Base-by-base conservation (phyloP, 768 basidiomycete species). In the Mrakia gelida region DNA sequence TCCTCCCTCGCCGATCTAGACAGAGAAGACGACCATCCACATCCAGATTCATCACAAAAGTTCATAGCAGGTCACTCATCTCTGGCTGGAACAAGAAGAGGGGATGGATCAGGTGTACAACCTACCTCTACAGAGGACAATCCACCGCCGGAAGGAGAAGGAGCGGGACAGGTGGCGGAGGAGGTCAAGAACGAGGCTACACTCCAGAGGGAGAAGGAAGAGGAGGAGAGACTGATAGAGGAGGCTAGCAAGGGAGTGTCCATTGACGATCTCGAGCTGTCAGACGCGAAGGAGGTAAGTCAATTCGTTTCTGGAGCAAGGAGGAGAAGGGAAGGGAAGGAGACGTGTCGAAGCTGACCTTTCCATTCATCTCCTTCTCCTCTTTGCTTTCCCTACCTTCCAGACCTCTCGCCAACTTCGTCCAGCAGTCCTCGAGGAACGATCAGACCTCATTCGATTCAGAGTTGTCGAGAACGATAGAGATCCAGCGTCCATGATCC, bases 401-500 rank as follows among this genome's bases (percentile, higher is more conserved):
- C 74, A 82, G 84, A 89, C 82, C 8, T 82, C 83, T 73, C 80
- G 84, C 16, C 84, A 84, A 7, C 92, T 94, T 81, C 93, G 95
- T 80, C 89, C 91, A 21, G 91, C 94, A 4, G 87, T 89, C 23
- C 85, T 91, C 28, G 96, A 98, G 82, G 87, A 96, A 80, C 89
- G 91, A 4, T 90, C 89, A 79, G 91, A 92, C 9, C 87, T 96
- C 79, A 98, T 98, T 81, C 88, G 90, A 79, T 90, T 97, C 73
- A 88, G 88, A 0, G 89, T 94, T 28, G 93, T 97, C 1, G 90
- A 92, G 80, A 96, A 96, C 80, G 92, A 96, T 82, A 87, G 87
- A 34, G 85, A 89, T 65, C 89, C 92, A 2, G 77, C 77, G 28
- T 78, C 77, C n/a, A 78, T 78, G 77, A 78, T 78, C 21, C 77